These are phyloP conservation scores for Phanerodontia chrysosporium DNA, from an alignment of 768 basidiomycete genomes.

Conservation along the genomic window DNA sequence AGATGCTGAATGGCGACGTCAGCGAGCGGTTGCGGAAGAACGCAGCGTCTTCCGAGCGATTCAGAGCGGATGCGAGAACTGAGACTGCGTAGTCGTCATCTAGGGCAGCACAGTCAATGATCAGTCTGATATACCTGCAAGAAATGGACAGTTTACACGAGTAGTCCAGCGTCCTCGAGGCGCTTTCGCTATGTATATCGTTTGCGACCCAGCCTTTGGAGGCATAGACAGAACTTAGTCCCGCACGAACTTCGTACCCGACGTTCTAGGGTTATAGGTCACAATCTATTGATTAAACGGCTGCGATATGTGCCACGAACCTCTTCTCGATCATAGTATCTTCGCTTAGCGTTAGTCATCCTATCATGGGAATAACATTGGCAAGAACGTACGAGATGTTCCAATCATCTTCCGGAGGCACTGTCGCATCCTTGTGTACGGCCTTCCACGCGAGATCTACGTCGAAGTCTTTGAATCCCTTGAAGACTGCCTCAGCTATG, in stretches of 20 bases:
- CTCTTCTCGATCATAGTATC: slow-evolving; percentile 73
- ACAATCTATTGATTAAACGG: no score
- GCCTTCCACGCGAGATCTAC: slow-evolving; percentile 63
- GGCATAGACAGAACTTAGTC: slow-evolving; percentile 65
- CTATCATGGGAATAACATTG: no score
- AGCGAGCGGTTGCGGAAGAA: slow-evolving; percentile 56
- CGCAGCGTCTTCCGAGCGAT: slow-evolving; percentile 43
- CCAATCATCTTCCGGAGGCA: slow-evolving; percentile 53
- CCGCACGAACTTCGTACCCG: slow-evolving; percentile 79
- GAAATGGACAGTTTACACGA: slow-evolving; percentile 57
- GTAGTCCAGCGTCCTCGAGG: slow-evolving; percentile 74
- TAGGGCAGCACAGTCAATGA: slow-evolving; percentile 23
- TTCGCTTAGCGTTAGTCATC: slow-evolving; percentile 20
- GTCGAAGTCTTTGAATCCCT: slow-evolving; percentile 62
- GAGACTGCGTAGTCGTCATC: slow-evolving; percentile 78
- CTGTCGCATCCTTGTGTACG: slow-evolving; percentile 66
- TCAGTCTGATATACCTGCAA: no score
- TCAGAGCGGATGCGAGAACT: slow-evolving; percentile 51
- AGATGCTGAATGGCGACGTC: slow-evolving; percentile 56
- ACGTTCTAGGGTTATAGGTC: slow-evolving; percentile 42
- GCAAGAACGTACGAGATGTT: slow-evolving; percentile 41
- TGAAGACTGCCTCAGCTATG: slow-evolving; percentile 64
- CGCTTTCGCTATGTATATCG: slow-evolving; percentile 77
- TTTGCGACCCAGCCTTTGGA: slow-evolving; percentile 72
- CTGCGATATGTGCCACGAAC: slow-evolving; percentile 29